These are phyloP conservation scores for Closterium sp. DNA, from an alignment of 139 green algal species.

Conservation along the genomic window DNA sequence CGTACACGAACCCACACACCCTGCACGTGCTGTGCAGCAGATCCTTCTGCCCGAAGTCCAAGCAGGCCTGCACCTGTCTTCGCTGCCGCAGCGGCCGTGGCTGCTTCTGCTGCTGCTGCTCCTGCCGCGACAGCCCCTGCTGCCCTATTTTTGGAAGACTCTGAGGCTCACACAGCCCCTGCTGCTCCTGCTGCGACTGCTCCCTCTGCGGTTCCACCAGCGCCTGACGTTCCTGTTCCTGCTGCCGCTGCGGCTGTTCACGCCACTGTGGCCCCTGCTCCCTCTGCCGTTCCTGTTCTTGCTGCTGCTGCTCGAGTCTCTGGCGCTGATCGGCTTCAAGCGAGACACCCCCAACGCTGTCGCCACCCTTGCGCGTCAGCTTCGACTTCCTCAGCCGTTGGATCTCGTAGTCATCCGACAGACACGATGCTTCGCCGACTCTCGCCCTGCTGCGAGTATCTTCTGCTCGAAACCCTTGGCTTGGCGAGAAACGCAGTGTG, in stretches of 20 bases:
- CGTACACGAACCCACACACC: background rate
- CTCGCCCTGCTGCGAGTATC: background rate
- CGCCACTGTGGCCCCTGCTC: too few species aligned
- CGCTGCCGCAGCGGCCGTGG: background rate
- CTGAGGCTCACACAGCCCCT: background rate
- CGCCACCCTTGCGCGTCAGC: background rate
- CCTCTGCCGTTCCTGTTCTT: background rate
- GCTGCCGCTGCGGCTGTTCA: background rate
- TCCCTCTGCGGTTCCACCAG: background rate
- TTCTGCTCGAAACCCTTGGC: too few species aligned
- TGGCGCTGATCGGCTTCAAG: too few species aligned
- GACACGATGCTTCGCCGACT: background rate
- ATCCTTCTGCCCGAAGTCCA: background rate
- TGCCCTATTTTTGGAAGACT: too few species aligned
- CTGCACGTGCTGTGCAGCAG: background rate
- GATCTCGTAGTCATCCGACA: background rate
- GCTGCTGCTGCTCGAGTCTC: background rate
- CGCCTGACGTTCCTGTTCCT: too few species aligned
- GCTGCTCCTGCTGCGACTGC: background rate
- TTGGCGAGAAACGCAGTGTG: background rate
- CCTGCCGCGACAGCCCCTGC: background rate
- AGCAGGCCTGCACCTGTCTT: background rate
- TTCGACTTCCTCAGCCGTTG: background rate
- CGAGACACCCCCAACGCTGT: too few species aligned
- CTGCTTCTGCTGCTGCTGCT: background rate